Evolutionary conservation across 768 basidiomycete species (phyloP).

Genomic region (Podaxis sp.): DNA sequence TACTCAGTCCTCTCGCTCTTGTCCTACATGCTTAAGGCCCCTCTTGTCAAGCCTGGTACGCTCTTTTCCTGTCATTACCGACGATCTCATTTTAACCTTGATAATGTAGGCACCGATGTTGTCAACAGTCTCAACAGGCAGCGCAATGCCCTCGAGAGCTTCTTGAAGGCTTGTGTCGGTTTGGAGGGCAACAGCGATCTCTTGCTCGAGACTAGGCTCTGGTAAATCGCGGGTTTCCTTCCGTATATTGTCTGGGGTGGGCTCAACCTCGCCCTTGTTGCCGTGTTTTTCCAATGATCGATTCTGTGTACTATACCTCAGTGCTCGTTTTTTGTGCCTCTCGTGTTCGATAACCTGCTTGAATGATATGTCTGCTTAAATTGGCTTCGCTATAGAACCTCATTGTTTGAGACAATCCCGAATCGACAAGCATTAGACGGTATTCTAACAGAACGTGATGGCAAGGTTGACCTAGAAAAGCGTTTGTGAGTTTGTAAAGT

Average conservation of each 20-base stretch:
- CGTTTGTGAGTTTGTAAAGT: neutral
- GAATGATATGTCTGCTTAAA: neutral
- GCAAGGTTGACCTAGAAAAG: constrained; percentile 31
- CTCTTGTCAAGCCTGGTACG: constrained; percentile 89
- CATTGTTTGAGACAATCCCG: neutral
- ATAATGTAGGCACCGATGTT: constrained; percentile 70
- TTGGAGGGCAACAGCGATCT: constrained; percentile 83
- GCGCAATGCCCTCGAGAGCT: constrained; percentile 89
- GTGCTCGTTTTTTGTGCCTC: neutral
- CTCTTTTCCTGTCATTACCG: neutral
- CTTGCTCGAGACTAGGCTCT: constrained; percentile 83
- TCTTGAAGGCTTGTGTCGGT: constrained; percentile 93
- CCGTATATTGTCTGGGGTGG: neutral
- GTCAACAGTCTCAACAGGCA: constrained; percentile 96
- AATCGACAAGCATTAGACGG: neutral
- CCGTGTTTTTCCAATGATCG: neutral
- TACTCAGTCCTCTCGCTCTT: constrained; percentile 92
- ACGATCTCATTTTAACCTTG: neutral
- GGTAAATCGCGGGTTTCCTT: constrained; percentile 49
- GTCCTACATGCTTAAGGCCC: constrained; percentile 97
- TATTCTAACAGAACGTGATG: constrained; percentile 32
- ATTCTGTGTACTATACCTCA: neutral
- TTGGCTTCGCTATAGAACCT: neutral
- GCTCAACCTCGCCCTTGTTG: neutral
- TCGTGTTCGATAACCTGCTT: neutral